These are phyloP conservation scores for Chiua sp. DNA, from an alignment of 1,284 basidiomycete genomes.

Conservation along the genomic window DNA sequence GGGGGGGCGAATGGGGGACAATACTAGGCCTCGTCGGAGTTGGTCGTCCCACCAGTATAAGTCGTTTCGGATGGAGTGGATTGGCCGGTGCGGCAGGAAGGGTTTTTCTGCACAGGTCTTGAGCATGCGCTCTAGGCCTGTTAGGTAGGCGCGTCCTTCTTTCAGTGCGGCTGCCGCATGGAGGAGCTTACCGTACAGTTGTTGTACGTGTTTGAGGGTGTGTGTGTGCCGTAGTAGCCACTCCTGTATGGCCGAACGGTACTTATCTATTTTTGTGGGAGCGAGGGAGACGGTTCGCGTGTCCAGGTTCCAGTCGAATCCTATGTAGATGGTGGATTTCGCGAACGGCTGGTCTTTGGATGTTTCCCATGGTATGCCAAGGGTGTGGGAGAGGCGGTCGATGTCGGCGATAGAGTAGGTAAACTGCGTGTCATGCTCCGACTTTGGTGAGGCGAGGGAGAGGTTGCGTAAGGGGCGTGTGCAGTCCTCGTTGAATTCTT, in stretches of 20 bases:
- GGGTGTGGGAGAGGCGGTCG: accelerated
- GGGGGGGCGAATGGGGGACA: neutral
- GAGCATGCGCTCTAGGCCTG: no score
- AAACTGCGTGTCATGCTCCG: neutral
- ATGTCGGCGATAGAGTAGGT: slow-evolving; percentile 2
- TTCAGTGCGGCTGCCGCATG: no score
- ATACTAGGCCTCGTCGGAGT: no score
- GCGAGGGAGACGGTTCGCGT: neutral
- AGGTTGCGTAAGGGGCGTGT: neutral
- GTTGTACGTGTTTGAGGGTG: neutral
- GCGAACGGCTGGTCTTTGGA: slow-evolving; percentile 5
- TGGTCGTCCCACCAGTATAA: no score
- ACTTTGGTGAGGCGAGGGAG: neutral
- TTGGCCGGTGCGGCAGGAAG: no score
- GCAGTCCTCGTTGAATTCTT: slow-evolving; percentile 4
- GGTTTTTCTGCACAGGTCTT: no score
- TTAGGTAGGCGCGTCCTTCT: no score
- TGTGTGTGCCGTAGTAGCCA: neutral
- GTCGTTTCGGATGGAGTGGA: no score
- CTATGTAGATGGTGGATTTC: neutral
- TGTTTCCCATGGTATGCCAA: slow-evolving; percentile 8
- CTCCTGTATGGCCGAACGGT: neutral
- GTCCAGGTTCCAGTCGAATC: slow-evolving; percentile 11
- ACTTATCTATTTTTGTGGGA: neutral
- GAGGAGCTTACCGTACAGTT: neutral